Evolutionary conservation across 2,329 filamentous ascomycete genomes (phyloP).

Genomic region (Trichoderma atrobrunneum): DNA sequence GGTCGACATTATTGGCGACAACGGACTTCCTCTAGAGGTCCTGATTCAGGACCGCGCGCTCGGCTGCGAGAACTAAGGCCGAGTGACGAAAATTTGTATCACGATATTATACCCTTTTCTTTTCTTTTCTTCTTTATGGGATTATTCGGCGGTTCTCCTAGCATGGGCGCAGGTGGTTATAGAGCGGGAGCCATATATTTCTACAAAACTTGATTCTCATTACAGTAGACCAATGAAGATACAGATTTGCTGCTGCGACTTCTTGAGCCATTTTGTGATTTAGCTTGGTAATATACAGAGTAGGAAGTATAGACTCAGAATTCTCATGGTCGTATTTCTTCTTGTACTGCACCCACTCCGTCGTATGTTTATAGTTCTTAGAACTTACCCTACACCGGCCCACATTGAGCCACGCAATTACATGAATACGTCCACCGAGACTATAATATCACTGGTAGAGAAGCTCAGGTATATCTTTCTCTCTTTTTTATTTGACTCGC

Average conservation of each 20-base stretch:
- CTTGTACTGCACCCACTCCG: too few relatives aligned
- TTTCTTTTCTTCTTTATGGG: not conserved
- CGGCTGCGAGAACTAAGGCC: not conserved
- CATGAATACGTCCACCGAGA: too few relatives aligned
- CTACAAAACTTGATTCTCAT: not conserved
- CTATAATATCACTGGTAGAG: too few relatives aligned
- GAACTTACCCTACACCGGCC: not conserved
- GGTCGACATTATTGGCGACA: not conserved
- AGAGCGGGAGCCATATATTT: not conserved
- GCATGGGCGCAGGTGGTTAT: conserved; percentile 6
- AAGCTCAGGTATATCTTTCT: too few relatives aligned
- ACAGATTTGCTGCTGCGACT: not conserved
- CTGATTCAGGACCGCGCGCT: not conserved
- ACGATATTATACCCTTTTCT: not conserved
- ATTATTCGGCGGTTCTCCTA: not conserved
- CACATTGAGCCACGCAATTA: too few relatives aligned
- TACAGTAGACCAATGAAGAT: not conserved
- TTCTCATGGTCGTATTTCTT: not conserved
- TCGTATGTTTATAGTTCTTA: not conserved
- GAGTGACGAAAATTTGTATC: not conserved
- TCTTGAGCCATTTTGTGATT: not conserved
- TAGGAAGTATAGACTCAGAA: not conserved
- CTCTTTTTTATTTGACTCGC: too few relatives aligned
- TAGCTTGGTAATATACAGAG: not conserved
- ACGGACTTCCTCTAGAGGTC: not conserved